Evolutionary conservation across 768 basidiomycete species (phyloP).

Genomic region (Podaxis pistillaris): DNA sequence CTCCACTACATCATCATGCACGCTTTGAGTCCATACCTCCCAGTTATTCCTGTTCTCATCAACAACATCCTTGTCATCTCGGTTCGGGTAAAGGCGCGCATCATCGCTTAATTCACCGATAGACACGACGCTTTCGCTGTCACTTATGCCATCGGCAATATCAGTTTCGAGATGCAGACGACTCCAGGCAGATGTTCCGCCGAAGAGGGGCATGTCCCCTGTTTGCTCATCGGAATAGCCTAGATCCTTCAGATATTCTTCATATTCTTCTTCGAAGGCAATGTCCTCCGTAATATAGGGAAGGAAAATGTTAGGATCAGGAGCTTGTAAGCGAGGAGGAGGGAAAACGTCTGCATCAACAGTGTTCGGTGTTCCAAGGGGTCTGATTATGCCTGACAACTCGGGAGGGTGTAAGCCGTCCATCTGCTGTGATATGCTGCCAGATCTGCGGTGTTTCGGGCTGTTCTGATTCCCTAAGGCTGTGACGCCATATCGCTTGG

Average conservation of each 20-base stretch:
- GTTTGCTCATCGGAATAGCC: slow-evolving; percentile 63
- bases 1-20: slow-evolving; percentile 8
- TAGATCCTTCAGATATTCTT: slow-evolving; percentile 90
- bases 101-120: slow-evolving; percentile 89
- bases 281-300: slow-evolving; percentile 93
- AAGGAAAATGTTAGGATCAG: slow-evolving; percentile 79
- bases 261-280: slow-evolving; percentile 95
- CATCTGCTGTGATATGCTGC: slow-evolving; percentile 79
- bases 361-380: slow-evolving; percentile 71
- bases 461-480: slow-evolving; percentile 52
- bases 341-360: slow-evolving; percentile 94
- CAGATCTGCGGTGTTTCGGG: slow-evolving; percentile 67
- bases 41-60: slow-evolving; percentile 92
- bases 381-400: slow-evolving; percentile 69
- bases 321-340: slow-evolving; percentile 83
- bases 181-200: slow-evolving; percentile 71
- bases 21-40: slow-evolving; percentile 64
- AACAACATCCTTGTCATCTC: slow-evolving; percentile 59
- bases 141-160: slow-evolving; percentile 87
- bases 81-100: slow-evolving; percentile 57
- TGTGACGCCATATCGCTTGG: slow-evolving; percentile 76
- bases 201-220: slow-evolving; percentile 18
- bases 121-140: slow-evolving; percentile 89
- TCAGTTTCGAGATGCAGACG: slow-evolving; percentile 78
- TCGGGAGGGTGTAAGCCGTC: slow-evolving; percentile 77